phyloP scores from a whole-genome alignment of 73 alveolate genomes.

The Paramecium sonneborni region DNA sequence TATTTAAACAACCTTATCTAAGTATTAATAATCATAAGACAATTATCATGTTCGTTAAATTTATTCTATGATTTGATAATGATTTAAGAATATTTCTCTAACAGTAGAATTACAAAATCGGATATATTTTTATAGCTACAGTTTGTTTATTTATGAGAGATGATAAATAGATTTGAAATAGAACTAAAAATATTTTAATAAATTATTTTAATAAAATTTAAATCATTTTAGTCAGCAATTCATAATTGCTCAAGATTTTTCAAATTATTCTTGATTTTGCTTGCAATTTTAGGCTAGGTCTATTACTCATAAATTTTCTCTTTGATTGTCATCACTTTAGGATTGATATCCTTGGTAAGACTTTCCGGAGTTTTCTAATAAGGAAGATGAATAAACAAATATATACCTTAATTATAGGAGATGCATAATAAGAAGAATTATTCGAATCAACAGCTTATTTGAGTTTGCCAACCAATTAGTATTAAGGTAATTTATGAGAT shows the following conservation, averaged over 20 bases:
- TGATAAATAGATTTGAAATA: background rate
- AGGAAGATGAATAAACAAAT: background rate
- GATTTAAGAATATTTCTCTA: background rate
- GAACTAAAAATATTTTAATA: background rate
- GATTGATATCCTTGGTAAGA: background rate
- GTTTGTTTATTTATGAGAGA: background rate
- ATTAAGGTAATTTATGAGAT: background rate
- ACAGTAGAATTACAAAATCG: background rate
- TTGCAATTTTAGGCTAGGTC: background rate
- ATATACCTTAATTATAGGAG: background rate
- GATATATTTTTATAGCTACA: background rate
- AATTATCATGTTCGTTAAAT: background rate
- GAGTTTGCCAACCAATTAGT: background rate
- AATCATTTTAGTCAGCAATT: background rate
- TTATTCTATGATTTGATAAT: background rate
- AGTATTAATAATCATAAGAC: too few relatives aligned
- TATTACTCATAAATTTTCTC: background rate
- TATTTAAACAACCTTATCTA: background rate
- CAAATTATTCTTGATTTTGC: background rate
- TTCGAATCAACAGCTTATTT: slow-evolving; percentile 1
- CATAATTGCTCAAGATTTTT: background rate
- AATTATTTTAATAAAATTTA: background rate
- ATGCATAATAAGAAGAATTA: background rate
- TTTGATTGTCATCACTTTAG: background rate
- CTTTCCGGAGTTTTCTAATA: background rate